Evolutionary conservation across 768 basidiomycete genomes (phyloP).

Genomic region (Tulasnella sp.): DNA sequence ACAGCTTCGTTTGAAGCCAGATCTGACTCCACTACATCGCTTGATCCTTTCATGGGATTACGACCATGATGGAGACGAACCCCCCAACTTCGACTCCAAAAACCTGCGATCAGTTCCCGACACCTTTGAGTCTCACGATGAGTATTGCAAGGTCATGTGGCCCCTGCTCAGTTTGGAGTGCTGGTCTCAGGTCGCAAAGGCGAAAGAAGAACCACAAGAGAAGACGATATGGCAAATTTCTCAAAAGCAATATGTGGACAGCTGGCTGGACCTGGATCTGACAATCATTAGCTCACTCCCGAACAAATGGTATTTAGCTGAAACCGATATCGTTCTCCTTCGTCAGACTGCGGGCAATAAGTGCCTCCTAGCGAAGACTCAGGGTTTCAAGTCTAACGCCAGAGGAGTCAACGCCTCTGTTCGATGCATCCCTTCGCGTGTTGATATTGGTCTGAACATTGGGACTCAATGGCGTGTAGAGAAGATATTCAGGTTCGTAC

Average conservation of each 20-base stretch:
- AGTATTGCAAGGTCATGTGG: conserved; percentile 69
- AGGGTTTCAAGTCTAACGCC: conserved; percentile 34
- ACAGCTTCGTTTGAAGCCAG: conserved; percentile 66
- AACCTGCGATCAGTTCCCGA: conserved; percentile 42
- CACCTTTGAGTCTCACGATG: conserved; percentile 48
- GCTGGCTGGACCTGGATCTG: conserved; percentile 74
- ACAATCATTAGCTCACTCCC: conserved; percentile 46
- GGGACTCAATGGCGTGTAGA: conserved; percentile 60
- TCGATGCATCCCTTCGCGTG: conserved; percentile 39
- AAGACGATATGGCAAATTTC: conserved; percentile 51
- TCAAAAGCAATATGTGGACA: conserved; percentile 61
- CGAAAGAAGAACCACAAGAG: conserved; percentile 50
- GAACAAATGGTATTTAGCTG: conserved; percentile 64
- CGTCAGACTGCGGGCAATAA: conserved; percentile 43
- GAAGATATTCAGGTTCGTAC: conserved; percentile 70
- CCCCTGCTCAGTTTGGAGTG: conserved; percentile 81
- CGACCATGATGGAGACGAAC: conserved; percentile 49
- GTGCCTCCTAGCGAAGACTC: conserved; percentile 62
- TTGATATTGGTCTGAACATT: conserved; percentile 53
- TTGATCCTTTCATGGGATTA: conserved; percentile 80
- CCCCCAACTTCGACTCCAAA: conserved; percentile 37
- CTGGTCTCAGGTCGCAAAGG: conserved; percentile 77
- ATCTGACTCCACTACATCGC: conserved; percentile 68
- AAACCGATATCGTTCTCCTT: conserved; percentile 80
- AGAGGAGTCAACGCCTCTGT: conserved; percentile 48